Evolutionary conservation across 345 rosid species (phyloP), one percentile per base, ranked within the genome.

Genomic region (Nephelium lappaceum): DNA sequence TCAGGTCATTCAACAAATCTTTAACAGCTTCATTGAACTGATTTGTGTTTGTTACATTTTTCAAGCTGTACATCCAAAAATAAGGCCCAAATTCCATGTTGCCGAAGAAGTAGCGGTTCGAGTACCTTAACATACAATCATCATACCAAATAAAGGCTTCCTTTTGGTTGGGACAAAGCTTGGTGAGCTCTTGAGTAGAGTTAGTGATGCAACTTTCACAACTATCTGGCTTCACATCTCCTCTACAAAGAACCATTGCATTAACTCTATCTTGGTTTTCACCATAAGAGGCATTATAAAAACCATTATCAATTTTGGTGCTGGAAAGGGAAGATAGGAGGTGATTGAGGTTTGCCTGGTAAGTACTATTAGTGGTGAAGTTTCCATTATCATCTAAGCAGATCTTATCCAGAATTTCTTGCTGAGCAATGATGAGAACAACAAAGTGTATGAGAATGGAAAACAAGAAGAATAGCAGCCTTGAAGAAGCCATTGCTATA

Each of bases 61-160:
- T 31, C 47, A 3, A 0, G 25, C 12, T 75, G 45, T 64, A 75
- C 71, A 65, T 45, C 71, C 15, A 75, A 16, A 45, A 31, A 25
- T 11, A 2, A 38, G 79, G 79, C 19, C 18, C 39, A 11, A 11
- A 51, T 31, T 83, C 88, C 85, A 67, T 74, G 5, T 25, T 66
- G 42, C 86, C 79, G 19, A 65, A 74, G 62, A 67, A 19, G 51
- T 63, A 72, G 41, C 73, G 73, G 72, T 82, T 80, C 2, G 89
- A 84, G 78, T 86, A 84, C 45, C 88, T 74, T 47, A 87, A 64
- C 86, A 81, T 83, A 74, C 89, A 87, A 6, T 73, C 65, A 1
- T 85, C 85, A 57, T 78, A 80, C 83, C 88, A 87, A 3, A 81
- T 60, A 84, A 31, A 11, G 11, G 82, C 86, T 61, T 85, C 79